Evolutionary conservation across 2,329 filamentous ascomycete species (phyloP).

Genomic region (Chaetomiaceae sp.): DNA sequence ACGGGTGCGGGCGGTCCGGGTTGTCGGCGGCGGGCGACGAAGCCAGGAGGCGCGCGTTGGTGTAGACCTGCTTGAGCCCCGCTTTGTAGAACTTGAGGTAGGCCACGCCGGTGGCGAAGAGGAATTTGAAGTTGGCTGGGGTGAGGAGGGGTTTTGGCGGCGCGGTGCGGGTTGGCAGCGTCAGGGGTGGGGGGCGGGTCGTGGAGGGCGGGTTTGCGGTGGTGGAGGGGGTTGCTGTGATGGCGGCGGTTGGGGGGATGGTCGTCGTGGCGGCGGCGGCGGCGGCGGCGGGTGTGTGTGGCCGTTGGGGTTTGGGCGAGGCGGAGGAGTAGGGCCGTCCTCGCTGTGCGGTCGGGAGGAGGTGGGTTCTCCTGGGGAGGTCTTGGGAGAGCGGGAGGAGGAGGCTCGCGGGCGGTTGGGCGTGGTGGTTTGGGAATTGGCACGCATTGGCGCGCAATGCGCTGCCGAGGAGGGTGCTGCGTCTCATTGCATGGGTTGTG

Average conservation of each 20-base stretch:
- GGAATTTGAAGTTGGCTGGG: constrained; percentile 41
- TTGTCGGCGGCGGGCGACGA: constrained; percentile 31
- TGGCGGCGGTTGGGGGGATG: background rate
- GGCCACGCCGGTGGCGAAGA: constrained; percentile 63
- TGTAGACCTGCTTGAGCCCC: constrained; percentile 69
- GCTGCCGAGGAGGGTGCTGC: constrained; percentile 6
- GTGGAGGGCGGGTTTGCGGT: constrained; percentile 62
- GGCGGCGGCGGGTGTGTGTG: background rate
- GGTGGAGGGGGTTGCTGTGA: background rate
- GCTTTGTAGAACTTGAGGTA: constrained; percentile 86
- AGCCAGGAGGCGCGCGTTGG: constrained; percentile 56
- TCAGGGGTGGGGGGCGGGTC: constrained; percentile 68
- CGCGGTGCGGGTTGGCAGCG: constrained; percentile 52
- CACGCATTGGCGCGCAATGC: constrained; percentile 8
- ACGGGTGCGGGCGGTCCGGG: constrained; percentile 36
- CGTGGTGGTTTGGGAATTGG: background rate
- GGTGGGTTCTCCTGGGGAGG: background rate
- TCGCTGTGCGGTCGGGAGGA: no score
- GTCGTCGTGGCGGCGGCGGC: background rate
- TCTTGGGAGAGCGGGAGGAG: background rate
- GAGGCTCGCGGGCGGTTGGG: background rate
- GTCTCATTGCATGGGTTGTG: constrained; percentile 16
- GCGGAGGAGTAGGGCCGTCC: constrained; percentile 4
- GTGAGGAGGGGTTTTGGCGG: constrained; percentile 26
- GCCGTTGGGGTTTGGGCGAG: background rate